Conservation (phyloP, 164 flowering plant species). For the Kalanchoe fedtschenkoi region DNA sequence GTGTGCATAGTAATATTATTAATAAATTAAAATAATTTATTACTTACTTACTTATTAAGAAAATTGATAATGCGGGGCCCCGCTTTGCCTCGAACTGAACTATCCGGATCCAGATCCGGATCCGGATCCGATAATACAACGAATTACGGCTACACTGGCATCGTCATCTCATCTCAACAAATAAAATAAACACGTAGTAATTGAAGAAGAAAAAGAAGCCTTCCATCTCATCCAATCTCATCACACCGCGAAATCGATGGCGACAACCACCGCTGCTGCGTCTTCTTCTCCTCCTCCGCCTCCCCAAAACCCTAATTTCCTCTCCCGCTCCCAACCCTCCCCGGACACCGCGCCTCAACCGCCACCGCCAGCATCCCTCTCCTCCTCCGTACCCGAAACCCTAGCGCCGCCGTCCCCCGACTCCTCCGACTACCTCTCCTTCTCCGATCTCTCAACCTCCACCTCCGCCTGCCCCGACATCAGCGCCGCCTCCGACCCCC, state of each 20-base stretch:
- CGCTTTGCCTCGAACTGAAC: too few relatives aligned
- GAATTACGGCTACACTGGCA: not conserved
- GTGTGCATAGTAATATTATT: too few relatives aligned
- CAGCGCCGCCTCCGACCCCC: not conserved
- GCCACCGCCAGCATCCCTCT: not conserved
- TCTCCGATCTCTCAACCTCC: conserved; percentile 7
- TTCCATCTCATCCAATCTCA: not conserved
- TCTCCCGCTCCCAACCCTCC: conserved; percentile 7
- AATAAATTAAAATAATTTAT: too few relatives aligned
- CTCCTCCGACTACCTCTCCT: not conserved
- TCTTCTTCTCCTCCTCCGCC: too few relatives aligned
- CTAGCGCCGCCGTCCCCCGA: not conserved
- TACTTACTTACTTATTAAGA: too few relatives aligned
- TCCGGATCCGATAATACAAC: too few relatives aligned
- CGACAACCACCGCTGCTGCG: too few relatives aligned
- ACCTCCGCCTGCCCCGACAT: not conserved
- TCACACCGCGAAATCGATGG: not conserved
- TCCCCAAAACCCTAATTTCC: not conserved
- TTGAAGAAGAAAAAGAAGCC: too few relatives aligned
- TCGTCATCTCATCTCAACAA: not conserved
- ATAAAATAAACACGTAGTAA: too few relatives aligned
- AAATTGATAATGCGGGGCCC: too few relatives aligned
- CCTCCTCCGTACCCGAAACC: too few relatives aligned
- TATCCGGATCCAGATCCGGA: too few relatives aligned
- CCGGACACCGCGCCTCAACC: not conserved